These are phyloP conservation scores for Cryptococcus maquisensis DNA, from an alignment of 1,284 basidiomycete species.

Conservation along the genomic window DNA sequence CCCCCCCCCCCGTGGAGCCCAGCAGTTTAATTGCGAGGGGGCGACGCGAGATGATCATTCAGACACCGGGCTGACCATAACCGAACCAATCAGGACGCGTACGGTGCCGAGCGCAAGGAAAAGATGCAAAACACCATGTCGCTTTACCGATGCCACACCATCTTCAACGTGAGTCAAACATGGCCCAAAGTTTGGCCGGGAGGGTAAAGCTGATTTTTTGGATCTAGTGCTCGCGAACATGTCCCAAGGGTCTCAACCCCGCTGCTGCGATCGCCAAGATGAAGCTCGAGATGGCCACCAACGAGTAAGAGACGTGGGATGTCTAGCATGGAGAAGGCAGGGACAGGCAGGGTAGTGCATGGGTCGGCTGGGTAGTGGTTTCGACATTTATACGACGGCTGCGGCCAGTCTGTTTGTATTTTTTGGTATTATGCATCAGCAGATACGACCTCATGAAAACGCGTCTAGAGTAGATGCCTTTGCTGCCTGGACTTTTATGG, in stretches of 20 bases:
- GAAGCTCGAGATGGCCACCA: conserved; percentile 79
- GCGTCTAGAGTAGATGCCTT: background rate
- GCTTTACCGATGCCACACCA: conserved; percentile 86
- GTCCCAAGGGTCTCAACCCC: conserved; percentile 93
- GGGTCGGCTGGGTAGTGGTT: background rate
- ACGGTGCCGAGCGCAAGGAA: conserved; percentile 78
- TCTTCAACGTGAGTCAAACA: conserved; percentile 72
- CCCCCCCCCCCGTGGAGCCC: conserved; percentile 1
- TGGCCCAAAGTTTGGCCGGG: background rate
- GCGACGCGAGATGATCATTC: no score
- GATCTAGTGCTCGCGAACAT: conserved; percentile 70
- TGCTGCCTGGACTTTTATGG: background rate
- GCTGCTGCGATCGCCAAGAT: conserved; percentile 76
- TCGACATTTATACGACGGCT: background rate
- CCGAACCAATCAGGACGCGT: conserved; percentile 60
- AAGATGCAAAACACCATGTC: conserved; percentile 93
- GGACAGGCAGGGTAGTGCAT: background rate
- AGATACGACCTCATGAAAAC: background rate
- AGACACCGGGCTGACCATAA: background rate
- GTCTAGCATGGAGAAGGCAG: background rate
- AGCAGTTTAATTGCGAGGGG: background rate
- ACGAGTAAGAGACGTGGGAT: conserved; percentile 35
- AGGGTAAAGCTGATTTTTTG: background rate
- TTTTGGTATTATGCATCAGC: conserved; percentile 1
- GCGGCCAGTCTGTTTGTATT: background rate